phyloP scores from a whole-genome alignment of 805 yeast species.

The Suhomyces sp. region DNA sequence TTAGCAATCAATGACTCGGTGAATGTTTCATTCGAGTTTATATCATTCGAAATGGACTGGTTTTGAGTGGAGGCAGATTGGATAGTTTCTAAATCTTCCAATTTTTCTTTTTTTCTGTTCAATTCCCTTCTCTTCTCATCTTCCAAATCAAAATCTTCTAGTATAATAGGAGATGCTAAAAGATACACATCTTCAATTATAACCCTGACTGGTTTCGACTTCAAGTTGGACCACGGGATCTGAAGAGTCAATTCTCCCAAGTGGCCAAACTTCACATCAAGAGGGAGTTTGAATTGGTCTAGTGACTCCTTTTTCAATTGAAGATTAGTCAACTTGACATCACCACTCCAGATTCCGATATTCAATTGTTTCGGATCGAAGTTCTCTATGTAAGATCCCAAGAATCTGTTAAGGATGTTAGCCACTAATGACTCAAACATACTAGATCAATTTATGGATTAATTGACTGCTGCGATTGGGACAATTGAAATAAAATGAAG shows the following conservation, averaged over 20 bases:
- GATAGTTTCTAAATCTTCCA: constrained; percentile 65
- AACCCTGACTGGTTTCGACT: constrained; percentile 88
- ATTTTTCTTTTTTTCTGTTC: constrained; percentile 63
- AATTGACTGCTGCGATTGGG: neutral
- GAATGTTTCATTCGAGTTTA: constrained; percentile 70
- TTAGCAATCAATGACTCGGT: constrained; percentile 86
- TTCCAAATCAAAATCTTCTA: constrained; percentile 52
- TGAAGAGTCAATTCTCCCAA: constrained; percentile 85
- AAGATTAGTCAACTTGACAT: constrained; percentile 79
- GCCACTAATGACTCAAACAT: constrained; percentile 73
- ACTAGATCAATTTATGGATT: neutral
- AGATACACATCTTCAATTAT: constrained; percentile 83
- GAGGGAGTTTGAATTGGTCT: constrained; percentile 81
- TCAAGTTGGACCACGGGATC: constrained; percentile 95
- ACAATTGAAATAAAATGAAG: neutral
- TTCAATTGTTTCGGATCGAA: constrained; percentile 94
- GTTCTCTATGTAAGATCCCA: constrained; percentile 83
- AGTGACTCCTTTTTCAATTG: constrained; percentile 83
- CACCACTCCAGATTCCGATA: constrained; percentile 97
- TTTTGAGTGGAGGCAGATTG: constrained; percentile 44
- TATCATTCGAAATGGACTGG: constrained; percentile 29
- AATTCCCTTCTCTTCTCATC: constrained; percentile 61
- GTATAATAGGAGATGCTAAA: constrained; percentile 71
- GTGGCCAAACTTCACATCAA: constrained; percentile 86
- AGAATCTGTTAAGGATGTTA: constrained; percentile 55